Evolutionary conservation across 192 early-diverging fungal genomes (phyloP), one percentile per base, ranked within the genome.

Genomic region (Ambispora gerdemannii): DNA sequence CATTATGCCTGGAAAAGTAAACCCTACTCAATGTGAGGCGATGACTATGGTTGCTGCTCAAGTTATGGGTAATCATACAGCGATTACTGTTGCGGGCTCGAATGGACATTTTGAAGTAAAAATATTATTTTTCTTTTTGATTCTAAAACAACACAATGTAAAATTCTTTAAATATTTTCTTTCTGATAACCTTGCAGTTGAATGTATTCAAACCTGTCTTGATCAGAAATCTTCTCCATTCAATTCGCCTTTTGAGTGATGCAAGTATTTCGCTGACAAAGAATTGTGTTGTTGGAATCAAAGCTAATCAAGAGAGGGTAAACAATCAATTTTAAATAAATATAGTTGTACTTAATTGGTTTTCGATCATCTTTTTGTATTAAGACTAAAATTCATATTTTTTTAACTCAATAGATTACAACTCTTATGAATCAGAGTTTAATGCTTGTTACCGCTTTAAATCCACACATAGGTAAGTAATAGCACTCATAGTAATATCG

Each of bases 201-300:
- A 99, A 99, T 78, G 97, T 99, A 49, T 99, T 96, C 88, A 99
- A 99, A 86, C 97, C 97, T 64, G 94, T 99, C 67, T 84, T 99
- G 87, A 97, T 99, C 81, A 91, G 92, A 82, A 99, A 98, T 80
- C 86, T 98, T 53, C 86, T 97, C 51, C 96, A 97, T 67, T 97
- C 95, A 38, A 84, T 95, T 62, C 90, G 92, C 63, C 83, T 99
- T 63, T 71, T 97, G 43, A 80, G 89, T 2, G 93, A 97, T 77
- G 94, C 92, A 49, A 83, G 87, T 74, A 74, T 74, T 27, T 97
- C 95, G n/a, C 98, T 99, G 88, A 93, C 90, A 52, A 85, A 92
- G 63, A 94, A 97, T 86, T 99, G 97, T 78, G 93, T 98, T 60
- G 89, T 83, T 28, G 97, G 96, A 53, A 98, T 98, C 77, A 72